Evolutionary conservation across 768 basidiomycete genomes (phyloP).

Genomic region (Gymnopilus dilepis): DNA sequence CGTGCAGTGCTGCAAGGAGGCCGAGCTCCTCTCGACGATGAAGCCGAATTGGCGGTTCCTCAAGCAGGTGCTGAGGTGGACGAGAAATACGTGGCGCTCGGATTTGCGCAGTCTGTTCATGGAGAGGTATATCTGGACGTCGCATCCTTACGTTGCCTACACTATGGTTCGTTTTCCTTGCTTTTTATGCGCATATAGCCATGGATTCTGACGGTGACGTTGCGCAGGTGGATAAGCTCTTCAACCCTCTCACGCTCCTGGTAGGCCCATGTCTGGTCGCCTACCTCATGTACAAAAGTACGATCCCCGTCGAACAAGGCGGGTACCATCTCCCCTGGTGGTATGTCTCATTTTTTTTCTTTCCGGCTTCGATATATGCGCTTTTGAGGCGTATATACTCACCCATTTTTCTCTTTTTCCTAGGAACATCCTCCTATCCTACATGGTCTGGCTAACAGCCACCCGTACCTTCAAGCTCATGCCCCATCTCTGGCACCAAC

Average conservation of each 20-base stretch:
- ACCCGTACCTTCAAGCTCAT: slow-evolving; percentile 82
- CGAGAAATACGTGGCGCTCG: slow-evolving; percentile 91
- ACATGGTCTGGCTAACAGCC: slow-evolving; percentile 72
- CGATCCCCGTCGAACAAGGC: slow-evolving; percentile 64
- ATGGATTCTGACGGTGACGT: slow-evolving; percentile 10
- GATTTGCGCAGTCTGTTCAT: slow-evolving; percentile 89
- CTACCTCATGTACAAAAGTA: slow-evolving; percentile 80
- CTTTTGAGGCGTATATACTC: no score
- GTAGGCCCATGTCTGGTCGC: slow-evolving; percentile 83
- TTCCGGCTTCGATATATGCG: slow-evolving; percentile 10
- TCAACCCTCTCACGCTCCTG: slow-evolving; percentile 87
- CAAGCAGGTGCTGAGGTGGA: slow-evolving; percentile 94
- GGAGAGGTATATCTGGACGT: slow-evolving; percentile 86
- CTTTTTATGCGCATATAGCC: slow-evolving; percentile 11
- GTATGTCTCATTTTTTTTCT: slow-evolving; percentile 44
- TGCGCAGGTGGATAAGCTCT: slow-evolving; percentile 76
- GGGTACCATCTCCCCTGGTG: slow-evolving; percentile 87
- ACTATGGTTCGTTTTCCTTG: slow-evolving; percentile 80
- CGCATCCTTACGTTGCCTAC: slow-evolving; percentile 90
- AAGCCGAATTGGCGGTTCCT: slow-evolving; percentile 96
- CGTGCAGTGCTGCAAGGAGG: slow-evolving; percentile 85
- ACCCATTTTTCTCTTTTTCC: not conserved
- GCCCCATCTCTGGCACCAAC: slow-evolving; percentile 80
- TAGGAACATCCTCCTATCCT: slow-evolving; percentile 74
- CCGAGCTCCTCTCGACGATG: slow-evolving; percentile 90